A percentile compares a stretch with the other conserved stretches of the same genome.
Conservation (phyloP, 2,329 filamentous ascomycete genomes). For the Waltergamsia citrina region DNA sequence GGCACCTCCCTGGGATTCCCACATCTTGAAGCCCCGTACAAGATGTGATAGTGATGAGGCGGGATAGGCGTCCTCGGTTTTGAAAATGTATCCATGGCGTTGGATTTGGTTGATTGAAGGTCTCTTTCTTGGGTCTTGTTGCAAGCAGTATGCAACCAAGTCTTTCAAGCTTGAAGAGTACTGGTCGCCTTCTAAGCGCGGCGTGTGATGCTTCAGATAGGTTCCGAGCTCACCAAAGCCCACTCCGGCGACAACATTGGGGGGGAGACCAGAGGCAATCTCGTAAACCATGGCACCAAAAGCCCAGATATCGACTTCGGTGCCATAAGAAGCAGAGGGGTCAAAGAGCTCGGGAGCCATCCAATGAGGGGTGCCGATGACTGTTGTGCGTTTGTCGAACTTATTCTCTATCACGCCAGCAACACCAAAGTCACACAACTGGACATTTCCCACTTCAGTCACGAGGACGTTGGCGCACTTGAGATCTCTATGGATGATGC, state of each 20-base stretch:
- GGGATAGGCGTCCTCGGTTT: constrained; percentile 54
- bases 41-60: constrained; percentile 53
- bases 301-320: constrained; percentile 75
- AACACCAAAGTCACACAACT: constrained; percentile 79
- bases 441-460: constrained; percentile 65
- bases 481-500: constrained; percentile 63
- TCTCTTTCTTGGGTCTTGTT: constrained; percentile 57
- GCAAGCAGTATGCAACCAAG: constrained; percentile 64
- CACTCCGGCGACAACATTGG: constrained; percentile 50
- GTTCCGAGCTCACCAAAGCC: constrained; percentile 39
- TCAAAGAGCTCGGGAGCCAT: constrained; percentile 77
- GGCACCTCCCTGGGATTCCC: constrained; percentile 66
- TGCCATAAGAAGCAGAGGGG: constrained; percentile 54
- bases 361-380: constrained; percentile 78
- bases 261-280: constrained; percentile 69
- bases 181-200: constrained; percentile 60
- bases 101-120: constrained; percentile 63
- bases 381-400: constrained; percentile 67
- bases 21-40: constrained; percentile 63
- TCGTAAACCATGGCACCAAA: constrained; percentile 76
- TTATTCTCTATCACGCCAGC: constrained; percentile 69
- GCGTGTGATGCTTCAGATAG: constrained; percentile 51
- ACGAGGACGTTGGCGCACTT: constrained; percentile 75
- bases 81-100: constrained; percentile 57
- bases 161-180: constrained; percentile 62